phyloP scores from a whole-genome alignment of 495 filamentous ascomycete genomes.

The Lasiosphaeria miniovina region DNA sequence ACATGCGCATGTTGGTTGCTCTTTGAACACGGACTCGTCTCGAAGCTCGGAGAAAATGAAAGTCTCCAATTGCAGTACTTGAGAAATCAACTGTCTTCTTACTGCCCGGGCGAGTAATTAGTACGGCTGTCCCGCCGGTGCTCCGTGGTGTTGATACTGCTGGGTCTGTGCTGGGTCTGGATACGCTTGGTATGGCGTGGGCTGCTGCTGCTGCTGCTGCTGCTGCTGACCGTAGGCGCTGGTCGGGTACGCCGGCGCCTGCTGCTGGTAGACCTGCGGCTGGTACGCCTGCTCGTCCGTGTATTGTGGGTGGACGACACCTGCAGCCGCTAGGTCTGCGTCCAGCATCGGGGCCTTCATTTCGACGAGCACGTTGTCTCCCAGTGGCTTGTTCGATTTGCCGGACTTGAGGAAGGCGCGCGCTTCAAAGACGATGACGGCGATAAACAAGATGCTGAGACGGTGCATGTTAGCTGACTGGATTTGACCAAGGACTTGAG shows the following conservation, averaged over 20 bases:
- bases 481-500: not conserved
- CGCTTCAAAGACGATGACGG: constrained; percentile 41
- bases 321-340: constrained; percentile 4
- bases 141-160: too few species aligned
- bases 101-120: too few species aligned
- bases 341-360: constrained; percentile 22
- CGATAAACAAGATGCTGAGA: constrained; percentile 39
- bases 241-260: not conserved
- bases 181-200: not conserved
- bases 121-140: too few species aligned
- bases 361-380: constrained; percentile 19
- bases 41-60: too few species aligned
- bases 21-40: too few species aligned
- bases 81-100: too few species aligned
- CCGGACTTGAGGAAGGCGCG: constrained; percentile 41
- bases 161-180: too few species aligned
- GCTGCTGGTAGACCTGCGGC: constrained; percentile 4
- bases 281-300: constrained; percentile 17
- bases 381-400: constrained; percentile 23
- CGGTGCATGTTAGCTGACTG: not conserved
- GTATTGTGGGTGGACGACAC: constrained; percentile 26
- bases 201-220: not conserved
- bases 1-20: too few species aligned
- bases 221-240: not conserved
- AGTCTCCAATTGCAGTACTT: too few species aligned